phyloP scores from a whole-genome alignment of 768 basidiomycete species.

The Suillus subluteus region DNA sequence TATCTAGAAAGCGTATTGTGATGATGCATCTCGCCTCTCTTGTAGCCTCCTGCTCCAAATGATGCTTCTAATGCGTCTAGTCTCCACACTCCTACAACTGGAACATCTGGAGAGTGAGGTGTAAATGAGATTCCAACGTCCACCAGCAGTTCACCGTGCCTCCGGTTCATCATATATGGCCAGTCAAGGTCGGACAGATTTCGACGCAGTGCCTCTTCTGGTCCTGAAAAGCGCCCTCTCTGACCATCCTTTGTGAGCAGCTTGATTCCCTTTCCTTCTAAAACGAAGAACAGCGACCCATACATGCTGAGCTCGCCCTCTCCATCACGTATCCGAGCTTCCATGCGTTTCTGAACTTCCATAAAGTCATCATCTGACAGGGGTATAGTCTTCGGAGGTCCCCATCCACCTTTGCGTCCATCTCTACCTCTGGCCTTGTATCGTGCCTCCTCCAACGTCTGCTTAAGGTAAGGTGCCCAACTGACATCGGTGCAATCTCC shows the following conservation, averaged over 20 bases:
- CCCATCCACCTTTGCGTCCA: background rate
- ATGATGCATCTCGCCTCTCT: no score
- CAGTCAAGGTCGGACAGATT: no score
- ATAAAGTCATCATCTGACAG: background rate
- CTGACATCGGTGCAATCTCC: background rate
- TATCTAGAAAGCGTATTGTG: no score
- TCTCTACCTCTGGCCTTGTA: background rate
- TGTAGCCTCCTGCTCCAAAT: no score
- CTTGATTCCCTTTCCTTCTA: background rate
- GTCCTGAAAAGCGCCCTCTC: no score
- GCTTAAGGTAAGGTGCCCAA: background rate
- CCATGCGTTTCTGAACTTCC: background rate
- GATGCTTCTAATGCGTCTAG: no score
- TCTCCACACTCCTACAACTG: no score
- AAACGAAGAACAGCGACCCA: background rate
- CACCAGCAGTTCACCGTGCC: no score
- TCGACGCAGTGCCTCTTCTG: no score
- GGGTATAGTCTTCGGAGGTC: background rate
- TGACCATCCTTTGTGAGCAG: background rate
- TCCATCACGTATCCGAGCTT: rapidly evolving
- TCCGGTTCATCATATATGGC: no score
- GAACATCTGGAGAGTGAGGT: no score
- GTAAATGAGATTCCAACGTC: no score
- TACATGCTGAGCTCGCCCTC: background rate
- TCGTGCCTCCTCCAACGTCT: background rate